phyloP scores from a whole-genome alignment of 805 yeast genomes.

The Nakazawaea holstii region DNA sequence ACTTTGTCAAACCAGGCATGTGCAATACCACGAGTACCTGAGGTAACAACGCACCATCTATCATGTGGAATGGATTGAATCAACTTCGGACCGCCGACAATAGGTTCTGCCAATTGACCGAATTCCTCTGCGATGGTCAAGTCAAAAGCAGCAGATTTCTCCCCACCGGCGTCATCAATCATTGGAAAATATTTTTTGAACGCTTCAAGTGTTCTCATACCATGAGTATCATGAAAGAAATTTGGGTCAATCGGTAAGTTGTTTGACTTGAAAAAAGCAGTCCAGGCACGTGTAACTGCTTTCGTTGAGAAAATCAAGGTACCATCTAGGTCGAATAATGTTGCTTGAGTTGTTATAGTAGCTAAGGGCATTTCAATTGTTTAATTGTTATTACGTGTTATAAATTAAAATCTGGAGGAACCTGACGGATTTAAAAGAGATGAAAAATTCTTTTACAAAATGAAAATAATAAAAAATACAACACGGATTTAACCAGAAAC shows the following conservation, averaged over 20 bases:
- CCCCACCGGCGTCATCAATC: constrained; percentile 60
- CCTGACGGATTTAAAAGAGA: too few species aligned
- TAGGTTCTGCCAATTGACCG: constrained; percentile 68
- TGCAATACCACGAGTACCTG: constrained; percentile 75
- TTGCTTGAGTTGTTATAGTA: constrained; percentile 12
- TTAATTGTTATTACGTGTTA: background rate
- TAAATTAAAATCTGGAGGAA: background rate
- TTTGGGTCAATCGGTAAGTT: constrained; percentile 65
- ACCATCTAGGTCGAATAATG: constrained; percentile 80
- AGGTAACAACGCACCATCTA: constrained; percentile 85
- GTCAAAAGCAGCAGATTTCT: constrained; percentile 50
- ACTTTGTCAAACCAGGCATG: constrained; percentile 67
- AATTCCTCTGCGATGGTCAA: constrained; percentile 64
- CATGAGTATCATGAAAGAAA: constrained; percentile 72
- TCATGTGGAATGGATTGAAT: constrained; percentile 49
- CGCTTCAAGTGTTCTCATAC: constrained; percentile 78
- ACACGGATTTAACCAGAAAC: background rate
- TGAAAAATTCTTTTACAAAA: too few species aligned
- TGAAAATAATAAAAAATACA: too few species aligned
- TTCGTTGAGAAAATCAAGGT: constrained; percentile 79
- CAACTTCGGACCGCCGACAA: constrained; percentile 68
- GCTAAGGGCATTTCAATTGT: constrained; percentile 9
- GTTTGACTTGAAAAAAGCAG: constrained; percentile 59
- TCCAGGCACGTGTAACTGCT: constrained; percentile 81
- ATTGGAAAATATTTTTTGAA: constrained; percentile 70